Conservation (phyloP, 176 grass and related monocot species). For the Aegilops sharonensis region DNA sequence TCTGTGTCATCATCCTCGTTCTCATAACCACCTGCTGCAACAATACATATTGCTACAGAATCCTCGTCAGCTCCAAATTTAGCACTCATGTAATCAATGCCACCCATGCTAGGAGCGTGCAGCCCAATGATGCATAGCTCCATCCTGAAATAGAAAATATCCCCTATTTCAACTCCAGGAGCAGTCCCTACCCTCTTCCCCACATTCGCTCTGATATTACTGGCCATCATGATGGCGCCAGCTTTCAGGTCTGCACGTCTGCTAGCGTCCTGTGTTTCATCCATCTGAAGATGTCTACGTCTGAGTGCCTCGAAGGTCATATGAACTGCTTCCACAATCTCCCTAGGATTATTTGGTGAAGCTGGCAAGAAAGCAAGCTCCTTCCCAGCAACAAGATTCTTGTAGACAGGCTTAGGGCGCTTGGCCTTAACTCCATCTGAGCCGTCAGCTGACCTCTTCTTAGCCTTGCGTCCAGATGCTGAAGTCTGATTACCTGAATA, state of each 20-base stretch:
- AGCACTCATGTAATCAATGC: constrained; percentile 68
- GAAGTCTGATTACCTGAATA: constrained; percentile 7
- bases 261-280: constrained; percentile 46
- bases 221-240: constrained; percentile 64
- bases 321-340: constrained; percentile 47
- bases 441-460: constrained; percentile 35
- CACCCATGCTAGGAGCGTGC: constrained; percentile 58
- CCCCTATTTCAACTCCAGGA: constrained; percentile 69
- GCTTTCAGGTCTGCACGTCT: constrained; percentile 54
- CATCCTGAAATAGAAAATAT: constrained; percentile 87
- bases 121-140: constrained; percentile 62
- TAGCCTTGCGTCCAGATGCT: constrained; percentile 19
- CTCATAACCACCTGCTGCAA: constrained; percentile 68
- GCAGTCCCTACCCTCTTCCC: constrained; percentile 46
- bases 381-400: constrained; percentile 49
- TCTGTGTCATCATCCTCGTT: constrained; percentile 59
- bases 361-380: constrained; percentile 54
- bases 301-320: constrained; percentile 62
- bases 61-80: constrained; percentile 50
- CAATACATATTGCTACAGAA: constrained; percentile 53
- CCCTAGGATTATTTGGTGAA: constrained; percentile 43
- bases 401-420: constrained; percentile 42
- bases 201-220: constrained; percentile 64
- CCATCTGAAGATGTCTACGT: constrained; percentile 57
- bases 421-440: constrained; percentile 50